A percentile compares a stretch with the other conserved stretches of the same genome.
Evolutionary conservation across 2,329 filamentous ascomycete genomes (phyloP).

Genomic region (Clonostachys solani): DNA sequence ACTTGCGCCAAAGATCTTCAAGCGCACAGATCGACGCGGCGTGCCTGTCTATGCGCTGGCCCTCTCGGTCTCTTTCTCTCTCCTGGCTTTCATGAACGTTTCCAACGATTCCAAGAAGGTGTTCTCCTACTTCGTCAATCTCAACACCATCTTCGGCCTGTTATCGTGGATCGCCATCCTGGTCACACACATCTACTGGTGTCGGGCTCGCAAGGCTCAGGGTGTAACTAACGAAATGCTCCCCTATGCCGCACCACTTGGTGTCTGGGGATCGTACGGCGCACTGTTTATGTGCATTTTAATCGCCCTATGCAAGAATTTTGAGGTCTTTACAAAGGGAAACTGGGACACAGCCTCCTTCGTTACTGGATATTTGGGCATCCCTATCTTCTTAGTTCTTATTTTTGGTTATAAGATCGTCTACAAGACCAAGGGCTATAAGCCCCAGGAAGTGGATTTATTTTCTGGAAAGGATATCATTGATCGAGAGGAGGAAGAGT

Average conservation of each 20-base stretch:
- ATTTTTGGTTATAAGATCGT: slow-evolving; percentile 37
- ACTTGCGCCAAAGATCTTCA: slow-evolving; percentile 61
- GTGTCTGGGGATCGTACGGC: slow-evolving; percentile 8
- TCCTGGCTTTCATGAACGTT: slow-evolving; percentile 67
- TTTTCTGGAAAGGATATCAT: slow-evolving; percentile 59
- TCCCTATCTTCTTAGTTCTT: slow-evolving; percentile 3
- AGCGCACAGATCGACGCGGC: slow-evolving; percentile 53
- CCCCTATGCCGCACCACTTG: too few relatives aligned
- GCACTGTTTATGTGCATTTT: slow-evolving; percentile 23
- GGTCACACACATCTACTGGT: slow-evolving; percentile 25
- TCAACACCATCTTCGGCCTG: slow-evolving; percentile 24
- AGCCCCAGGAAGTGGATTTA: slow-evolving; percentile 58
- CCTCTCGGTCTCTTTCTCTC: slow-evolving; percentile 52
- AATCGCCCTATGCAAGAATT: slow-evolving; percentile 26
- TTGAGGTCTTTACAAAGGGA: slow-evolving; percentile 19
- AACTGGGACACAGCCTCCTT: slow-evolving; percentile 28
- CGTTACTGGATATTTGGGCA: slow-evolving; percentile 29
- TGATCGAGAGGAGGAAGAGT: slow-evolving; percentile 67
- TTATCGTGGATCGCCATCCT: slow-evolving; percentile 25
- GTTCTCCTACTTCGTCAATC: slow-evolving; percentile 57
- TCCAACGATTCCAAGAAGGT: slow-evolving; percentile 57
- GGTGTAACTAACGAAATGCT: slow-evolving; percentile 8
- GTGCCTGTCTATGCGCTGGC: slow-evolving; percentile 54
- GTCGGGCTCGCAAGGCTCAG: slow-evolving; percentile 32
- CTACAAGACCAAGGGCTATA: slow-evolving; percentile 55